Evolutionary conservation across 495 filamentous ascomycete genomes (phyloP).

Genomic region (Trichoderma asperelloides): DNA sequence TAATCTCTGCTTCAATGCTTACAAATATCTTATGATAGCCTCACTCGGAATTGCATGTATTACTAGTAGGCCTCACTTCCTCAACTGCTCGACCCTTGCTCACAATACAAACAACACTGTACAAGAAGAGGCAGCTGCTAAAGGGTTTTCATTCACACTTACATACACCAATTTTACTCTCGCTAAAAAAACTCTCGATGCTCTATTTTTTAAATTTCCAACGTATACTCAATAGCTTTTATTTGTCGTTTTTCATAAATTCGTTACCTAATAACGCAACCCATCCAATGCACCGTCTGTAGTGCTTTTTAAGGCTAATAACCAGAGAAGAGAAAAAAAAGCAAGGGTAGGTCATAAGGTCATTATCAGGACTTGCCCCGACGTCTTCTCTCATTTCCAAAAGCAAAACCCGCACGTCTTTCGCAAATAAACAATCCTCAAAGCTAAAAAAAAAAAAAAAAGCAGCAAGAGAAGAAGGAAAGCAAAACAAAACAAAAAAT

Average conservation of each 20-base stretch:
- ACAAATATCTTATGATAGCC: no score
- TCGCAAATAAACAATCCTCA: slow-evolving; percentile 30
- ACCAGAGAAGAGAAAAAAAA: slow-evolving; percentile 18
- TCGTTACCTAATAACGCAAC: slow-evolving; percentile 27
- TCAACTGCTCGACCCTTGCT: no score
- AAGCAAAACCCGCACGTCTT: slow-evolving; percentile 13
- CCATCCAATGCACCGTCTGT: slow-evolving; percentile 11
- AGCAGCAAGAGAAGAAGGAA: slow-evolving; percentile 10
- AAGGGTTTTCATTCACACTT: no score
- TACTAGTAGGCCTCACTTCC: no score
- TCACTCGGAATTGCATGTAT: no score
- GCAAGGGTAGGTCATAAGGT: slow-evolving; percentile 26
- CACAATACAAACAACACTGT: no score
- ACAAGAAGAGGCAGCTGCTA: no score
- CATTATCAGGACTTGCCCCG: slow-evolving; percentile 25
- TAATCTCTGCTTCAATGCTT: no score
- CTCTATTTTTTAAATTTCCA: background rate
- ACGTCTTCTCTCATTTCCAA: slow-evolving; percentile 13
- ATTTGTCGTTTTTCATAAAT: slow-evolving; percentile 28
- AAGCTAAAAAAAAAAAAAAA: slow-evolving; percentile 24
- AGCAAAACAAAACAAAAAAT: slow-evolving; percentile 12
- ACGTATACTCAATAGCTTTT: slow-evolving; percentile 21
- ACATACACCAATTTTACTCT: no score
- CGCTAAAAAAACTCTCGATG: no score
- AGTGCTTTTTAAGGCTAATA: slow-evolving; percentile 9